Conservation (phyloP, 1,284 basidiomycete species). For the Ustilago trichophora region DNA sequence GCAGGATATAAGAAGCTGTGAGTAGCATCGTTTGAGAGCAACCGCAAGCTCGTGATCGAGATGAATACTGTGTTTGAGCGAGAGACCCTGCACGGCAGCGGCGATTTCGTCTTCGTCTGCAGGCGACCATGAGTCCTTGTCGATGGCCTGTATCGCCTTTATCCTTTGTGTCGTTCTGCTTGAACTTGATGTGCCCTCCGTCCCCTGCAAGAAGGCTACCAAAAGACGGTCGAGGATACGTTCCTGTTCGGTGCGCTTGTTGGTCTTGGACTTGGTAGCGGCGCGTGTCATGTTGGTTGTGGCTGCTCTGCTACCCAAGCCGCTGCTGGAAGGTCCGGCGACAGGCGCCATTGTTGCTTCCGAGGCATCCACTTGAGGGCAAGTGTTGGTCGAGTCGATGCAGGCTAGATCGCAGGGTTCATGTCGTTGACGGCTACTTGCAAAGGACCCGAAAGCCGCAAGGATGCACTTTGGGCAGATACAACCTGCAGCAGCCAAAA, state of each 20-base stretch:
- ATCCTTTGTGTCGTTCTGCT: constrained; percentile 16
- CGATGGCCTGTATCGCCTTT: constrained; percentile 13
- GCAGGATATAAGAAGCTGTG: constrained; percentile 18
- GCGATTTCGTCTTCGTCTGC: constrained; percentile 26
- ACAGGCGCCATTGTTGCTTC: constrained; percentile 6
- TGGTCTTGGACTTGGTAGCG: constrained; percentile 24
- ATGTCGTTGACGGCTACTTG: background rate
- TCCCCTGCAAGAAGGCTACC: constrained; percentile 2
- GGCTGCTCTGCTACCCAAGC: background rate
- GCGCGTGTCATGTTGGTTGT: constrained; percentile 3
- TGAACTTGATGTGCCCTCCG: background rate
- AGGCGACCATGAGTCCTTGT: constrained; percentile 39
- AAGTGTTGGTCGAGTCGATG: background rate
- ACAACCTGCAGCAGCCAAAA: background rate
- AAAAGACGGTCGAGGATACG: constrained; percentile 31
- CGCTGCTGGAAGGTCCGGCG: constrained; percentile 15
- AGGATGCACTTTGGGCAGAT: too few species aligned
- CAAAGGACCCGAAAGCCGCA: too few species aligned
- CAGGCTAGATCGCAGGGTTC: background rate
- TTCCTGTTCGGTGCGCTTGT: constrained; percentile 35
- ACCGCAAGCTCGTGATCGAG: constrained; percentile 37
- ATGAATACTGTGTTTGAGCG: constrained; percentile 39
- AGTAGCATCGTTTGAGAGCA: constrained; percentile 27
- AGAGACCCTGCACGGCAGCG: constrained; percentile 31
- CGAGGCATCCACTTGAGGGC: background rate